Conservation (phyloP, 2,329 filamentous ascomycete genomes). For the Xenoacremonium recifei region DNA sequence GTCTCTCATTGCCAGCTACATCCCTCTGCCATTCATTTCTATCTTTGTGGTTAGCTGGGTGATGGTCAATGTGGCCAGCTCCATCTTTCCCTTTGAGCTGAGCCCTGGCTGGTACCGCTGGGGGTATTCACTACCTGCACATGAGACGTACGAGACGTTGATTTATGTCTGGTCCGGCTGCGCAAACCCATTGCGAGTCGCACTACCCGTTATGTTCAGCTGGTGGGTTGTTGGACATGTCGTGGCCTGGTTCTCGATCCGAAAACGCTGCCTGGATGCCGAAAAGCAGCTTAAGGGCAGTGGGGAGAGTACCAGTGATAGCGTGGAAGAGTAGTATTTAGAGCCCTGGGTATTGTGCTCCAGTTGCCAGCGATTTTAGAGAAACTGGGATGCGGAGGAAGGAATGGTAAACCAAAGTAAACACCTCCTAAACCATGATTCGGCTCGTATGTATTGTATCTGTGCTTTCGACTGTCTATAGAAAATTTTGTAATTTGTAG, state of each 20-base stretch:
- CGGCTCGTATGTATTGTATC: no score
- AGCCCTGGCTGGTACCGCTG: constrained; percentile 12
- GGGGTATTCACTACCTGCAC: constrained; percentile 11
- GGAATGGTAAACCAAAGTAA: no score
- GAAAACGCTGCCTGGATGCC: constrained; percentile 12
- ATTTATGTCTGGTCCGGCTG: constrained; percentile 11
- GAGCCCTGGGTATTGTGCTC: no score
- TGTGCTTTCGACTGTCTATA: no score
- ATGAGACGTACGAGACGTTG: constrained; percentile 10
- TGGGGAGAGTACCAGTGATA: no score
- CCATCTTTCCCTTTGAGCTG: constrained; percentile 13
- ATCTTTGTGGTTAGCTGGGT: constrained; percentile 42
- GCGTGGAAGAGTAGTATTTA: no score
- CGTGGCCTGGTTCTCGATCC: constrained; percentile 11
- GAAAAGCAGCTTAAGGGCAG: no score
- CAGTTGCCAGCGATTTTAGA: no score
- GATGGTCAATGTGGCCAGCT: constrained; percentile 17
- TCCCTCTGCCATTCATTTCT: constrained; percentile 36
- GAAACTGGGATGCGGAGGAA: no score
- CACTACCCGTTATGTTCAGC: constrained; percentile 10
- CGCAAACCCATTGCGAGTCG: constrained; percentile 2
- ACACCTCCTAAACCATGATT: no score
- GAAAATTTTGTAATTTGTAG: no score
- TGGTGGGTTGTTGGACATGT: constrained; percentile 12
- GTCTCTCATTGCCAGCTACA: constrained; percentile 14